Conservation (phyloP, 148 eudicot genomes). For the Fallopia convolvulus region DNA sequence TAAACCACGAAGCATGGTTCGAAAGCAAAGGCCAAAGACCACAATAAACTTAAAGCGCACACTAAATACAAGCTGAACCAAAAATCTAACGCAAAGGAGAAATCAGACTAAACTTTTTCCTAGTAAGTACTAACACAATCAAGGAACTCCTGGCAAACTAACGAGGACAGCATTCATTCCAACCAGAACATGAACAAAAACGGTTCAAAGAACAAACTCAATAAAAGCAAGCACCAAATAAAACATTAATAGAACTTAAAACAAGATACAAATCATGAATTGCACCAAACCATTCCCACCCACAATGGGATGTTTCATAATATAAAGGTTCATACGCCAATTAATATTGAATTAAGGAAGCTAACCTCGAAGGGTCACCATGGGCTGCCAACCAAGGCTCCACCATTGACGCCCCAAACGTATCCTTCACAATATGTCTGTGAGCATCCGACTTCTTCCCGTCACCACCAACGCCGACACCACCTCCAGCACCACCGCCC, state of each 20-base stretch:
- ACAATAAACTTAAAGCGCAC: neutral
- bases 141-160: neutral
- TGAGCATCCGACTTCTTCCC: conserved; percentile 54
- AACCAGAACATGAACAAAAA: neutral
- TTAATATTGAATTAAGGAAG: neutral
- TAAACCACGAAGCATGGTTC: neutral
- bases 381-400: conserved; percentile 99
- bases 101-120: neutral
- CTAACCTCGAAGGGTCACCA: conserved; percentile 81
- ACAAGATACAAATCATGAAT: neutral
- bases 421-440: conserved; percentile 56
- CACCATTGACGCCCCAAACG: conserved; percentile 84
- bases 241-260: neutral
- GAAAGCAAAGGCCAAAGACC: conserved; percentile 5
- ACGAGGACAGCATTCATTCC: neutral
- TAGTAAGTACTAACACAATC: neutral
- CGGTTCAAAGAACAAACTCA: neutral
- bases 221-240: neutral
- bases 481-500: conserved; percentile 22
- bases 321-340: neutral
- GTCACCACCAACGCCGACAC: conserved; percentile 30
- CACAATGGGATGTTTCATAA: neutral
- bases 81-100: conserved; percentile 7
- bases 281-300: neutral
- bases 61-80: neutral